These are phyloP conservation scores for Musa balbisiana DNA, from an alignment of 202 grass and related monocot species.

Conservation along the genomic window DNA sequence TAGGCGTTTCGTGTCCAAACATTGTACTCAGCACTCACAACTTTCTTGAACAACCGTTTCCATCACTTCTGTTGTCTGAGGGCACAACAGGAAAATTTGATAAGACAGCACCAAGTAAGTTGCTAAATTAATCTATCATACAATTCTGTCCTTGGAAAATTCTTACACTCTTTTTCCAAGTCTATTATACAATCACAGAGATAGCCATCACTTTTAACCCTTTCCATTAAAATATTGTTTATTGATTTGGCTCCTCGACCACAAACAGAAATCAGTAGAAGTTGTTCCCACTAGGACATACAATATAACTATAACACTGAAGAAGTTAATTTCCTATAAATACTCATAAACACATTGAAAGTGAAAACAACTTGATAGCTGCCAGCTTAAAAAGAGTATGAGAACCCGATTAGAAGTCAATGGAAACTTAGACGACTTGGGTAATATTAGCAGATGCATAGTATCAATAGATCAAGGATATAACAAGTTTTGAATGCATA, in stretches of 20 bases:
- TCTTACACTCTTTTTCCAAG: background rate
- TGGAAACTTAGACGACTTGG: background rate
- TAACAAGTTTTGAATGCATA: constrained; percentile 11
- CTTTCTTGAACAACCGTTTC: too few species aligned
- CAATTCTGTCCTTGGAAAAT: too few species aligned
- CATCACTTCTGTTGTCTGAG: too few species aligned
- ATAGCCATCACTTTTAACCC: background rate
- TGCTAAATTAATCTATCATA: too few species aligned
- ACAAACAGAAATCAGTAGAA: background rate
- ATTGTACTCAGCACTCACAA: too few species aligned
- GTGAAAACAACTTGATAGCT: background rate
- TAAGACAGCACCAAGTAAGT: too few species aligned
- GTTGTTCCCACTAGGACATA: background rate
- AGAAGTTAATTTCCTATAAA: background rate
- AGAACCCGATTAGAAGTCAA: background rate
- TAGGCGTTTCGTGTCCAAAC: too few species aligned
- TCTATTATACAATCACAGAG: background rate
- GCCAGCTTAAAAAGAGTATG: background rate
- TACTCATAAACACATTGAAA: background rate
- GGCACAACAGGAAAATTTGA: too few species aligned
- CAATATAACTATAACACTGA: background rate
- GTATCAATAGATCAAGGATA: background rate
- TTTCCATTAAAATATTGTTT: background rate
- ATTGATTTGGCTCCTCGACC: background rate
- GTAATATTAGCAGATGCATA: background rate